Evolutionary conservation across 495 filamentous ascomycete genomes (phyloP).

Genomic region (Daldinia decipiens): DNA sequence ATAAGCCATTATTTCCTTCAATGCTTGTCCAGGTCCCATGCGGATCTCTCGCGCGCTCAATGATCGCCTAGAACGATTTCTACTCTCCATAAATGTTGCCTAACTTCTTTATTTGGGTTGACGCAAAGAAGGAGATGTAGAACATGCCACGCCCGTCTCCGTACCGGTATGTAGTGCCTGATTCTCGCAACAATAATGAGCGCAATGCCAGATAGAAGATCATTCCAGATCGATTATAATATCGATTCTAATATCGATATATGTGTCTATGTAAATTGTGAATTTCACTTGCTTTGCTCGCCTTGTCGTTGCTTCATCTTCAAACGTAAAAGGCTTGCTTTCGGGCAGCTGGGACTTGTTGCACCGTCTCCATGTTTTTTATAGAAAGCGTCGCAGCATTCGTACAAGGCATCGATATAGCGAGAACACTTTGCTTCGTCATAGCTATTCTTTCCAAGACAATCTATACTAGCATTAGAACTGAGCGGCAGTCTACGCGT

Average conservation of each 20-base stretch:
- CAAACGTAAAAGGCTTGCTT: conserved; percentile 76
- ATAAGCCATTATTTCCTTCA: conserved; percentile 73
- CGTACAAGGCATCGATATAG: conserved; percentile 90
- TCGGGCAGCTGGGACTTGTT: conserved; percentile 84
- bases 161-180: conserved; percentile 3
- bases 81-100: conserved; percentile 74
- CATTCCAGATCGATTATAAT: background rate
- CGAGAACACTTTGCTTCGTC: conserved; percentile 84
- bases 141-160: conserved; percentile 49
- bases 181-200: background rate
- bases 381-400: conserved; percentile 94
- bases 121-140: conserved; percentile 57
- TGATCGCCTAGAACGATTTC: conserved; percentile 89
- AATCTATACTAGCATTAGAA: conserved; percentile 64
- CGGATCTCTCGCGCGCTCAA: conserved; percentile 96
- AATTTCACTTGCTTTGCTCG: conserved; percentile 38
- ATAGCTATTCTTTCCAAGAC: conserved; percentile 84
- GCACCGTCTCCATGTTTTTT: conserved; percentile 79
- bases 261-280: conserved; percentile 13
- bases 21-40: conserved; percentile 91
- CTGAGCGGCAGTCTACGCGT: conserved; percentile 9
- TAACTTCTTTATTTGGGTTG: conserved; percentile 60
- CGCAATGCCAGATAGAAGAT: background rate
- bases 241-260: background rate
- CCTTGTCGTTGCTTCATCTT: conserved; percentile 85